phyloP scores from a whole-genome alignment of 169 alveolate species.

The Amoebophrya sp. region DNA sequence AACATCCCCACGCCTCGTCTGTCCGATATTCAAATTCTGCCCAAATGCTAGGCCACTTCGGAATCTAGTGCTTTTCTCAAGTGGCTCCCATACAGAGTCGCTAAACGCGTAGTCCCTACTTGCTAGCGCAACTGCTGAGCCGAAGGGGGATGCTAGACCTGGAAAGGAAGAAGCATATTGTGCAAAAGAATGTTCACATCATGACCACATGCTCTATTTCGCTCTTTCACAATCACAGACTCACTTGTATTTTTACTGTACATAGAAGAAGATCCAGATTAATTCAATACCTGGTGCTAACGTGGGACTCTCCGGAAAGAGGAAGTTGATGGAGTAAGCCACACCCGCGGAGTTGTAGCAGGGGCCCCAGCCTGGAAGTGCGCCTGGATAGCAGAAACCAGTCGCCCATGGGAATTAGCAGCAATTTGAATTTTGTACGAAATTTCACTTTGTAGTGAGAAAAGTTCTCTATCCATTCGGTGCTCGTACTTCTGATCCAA shows the following conservation, averaged over 20 bases:
- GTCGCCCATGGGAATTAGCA: too few species aligned
- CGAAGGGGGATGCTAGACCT: not conserved
- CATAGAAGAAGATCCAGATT: too few species aligned
- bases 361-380: not conserved
- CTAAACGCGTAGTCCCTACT: not conserved
- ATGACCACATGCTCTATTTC: too few species aligned
- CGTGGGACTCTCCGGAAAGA: not conserved
- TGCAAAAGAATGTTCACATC: too few species aligned
- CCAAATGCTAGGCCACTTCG: not conserved
- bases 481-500: too few species aligned
- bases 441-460: too few species aligned
- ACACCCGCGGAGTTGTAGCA: not conserved
- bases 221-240: too few species aligned
- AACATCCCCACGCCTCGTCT: not conserved
- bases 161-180: too few species aligned
- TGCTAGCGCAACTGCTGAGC: not conserved
- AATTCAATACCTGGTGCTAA: not conserved
- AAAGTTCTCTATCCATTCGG: too few species aligned
- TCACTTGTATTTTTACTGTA: too few species aligned
- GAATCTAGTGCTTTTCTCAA: too few species aligned
- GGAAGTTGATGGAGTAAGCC: slow-evolving; percentile 2
- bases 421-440: too few species aligned
- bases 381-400: not conserved
- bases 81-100: not conserved
- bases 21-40: not conserved